Conservation (phyloP, 208 protist genomes). For the Kentomonas sorsogonicus region DNA sequence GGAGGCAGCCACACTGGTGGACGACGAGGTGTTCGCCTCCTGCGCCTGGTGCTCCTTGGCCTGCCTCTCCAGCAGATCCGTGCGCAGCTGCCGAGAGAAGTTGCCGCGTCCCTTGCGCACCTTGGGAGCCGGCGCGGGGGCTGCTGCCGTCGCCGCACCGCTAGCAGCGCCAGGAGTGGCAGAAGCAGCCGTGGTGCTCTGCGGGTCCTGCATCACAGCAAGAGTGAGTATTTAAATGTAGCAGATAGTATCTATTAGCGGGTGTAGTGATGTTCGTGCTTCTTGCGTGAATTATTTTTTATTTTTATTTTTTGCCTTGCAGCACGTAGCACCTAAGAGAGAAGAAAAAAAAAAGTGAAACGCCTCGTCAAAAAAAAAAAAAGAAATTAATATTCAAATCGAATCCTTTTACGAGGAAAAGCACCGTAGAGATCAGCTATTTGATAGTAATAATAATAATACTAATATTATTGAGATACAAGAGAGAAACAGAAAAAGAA, state of each 20-base stretch:
- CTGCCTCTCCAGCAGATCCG: constrained; percentile 44
- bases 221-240: background rate
- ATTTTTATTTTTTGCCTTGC: no score
- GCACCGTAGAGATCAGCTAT: no score
- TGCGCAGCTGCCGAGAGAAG: constrained; percentile 61
- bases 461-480: background rate
- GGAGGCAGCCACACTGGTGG: constrained; percentile 32
- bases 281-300: background rate
- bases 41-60: constrained; percentile 2
- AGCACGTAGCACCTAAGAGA: no score
- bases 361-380: no score
- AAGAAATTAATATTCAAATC: no score
- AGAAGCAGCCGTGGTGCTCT: background rate
- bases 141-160: constrained; percentile 2
- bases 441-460: no score
- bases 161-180: background rate
- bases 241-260: background rate
- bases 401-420: no score
- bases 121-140: constrained; percentile 17
- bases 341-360: no score
- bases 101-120: constrained; percentile 67
- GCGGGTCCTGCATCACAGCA: background rate
- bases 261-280: background rate
- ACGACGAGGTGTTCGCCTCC: constrained; percentile 42
- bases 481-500: constrained; percentile 11